phyloP scores from a whole-genome alignment of 2,329 filamentous ascomycete genomes.

The Aspergillus caelatus region DNA sequence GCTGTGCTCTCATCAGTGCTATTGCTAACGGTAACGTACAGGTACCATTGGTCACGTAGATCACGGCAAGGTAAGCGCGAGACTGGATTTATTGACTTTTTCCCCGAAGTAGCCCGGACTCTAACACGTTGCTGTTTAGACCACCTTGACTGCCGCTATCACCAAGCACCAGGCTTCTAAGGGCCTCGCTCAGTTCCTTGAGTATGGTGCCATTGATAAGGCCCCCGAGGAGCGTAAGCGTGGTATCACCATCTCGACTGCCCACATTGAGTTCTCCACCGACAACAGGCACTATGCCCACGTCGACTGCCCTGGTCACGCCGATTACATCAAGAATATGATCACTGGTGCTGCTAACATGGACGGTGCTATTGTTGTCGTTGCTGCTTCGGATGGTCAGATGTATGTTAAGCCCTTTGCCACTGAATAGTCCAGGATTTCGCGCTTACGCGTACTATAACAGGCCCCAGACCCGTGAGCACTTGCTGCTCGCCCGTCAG shows the following conservation, averaged over 20 bases:
- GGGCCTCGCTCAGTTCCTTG: conserved; percentile 90
- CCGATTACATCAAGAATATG: conserved; percentile 99
- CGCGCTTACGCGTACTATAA: conserved; percentile 24
- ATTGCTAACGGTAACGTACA: conserved; percentile 35
- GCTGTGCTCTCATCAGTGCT: background rate
- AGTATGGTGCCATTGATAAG: conserved; percentile 98
- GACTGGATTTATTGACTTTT: conserved; percentile 5
- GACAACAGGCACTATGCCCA: conserved; percentile 96
- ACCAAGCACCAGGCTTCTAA: conserved; percentile 97
- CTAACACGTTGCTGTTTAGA: conserved; percentile 58
- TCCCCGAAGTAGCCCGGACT: conserved; percentile 11
- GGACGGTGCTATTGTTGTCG: conserved; percentile 98
- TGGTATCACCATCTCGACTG: conserved; percentile 98
- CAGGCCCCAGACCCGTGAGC: conserved; percentile 93
- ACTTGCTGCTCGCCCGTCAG: conserved; percentile 95
- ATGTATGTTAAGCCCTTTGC: conserved; percentile 60
- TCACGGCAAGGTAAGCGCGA: conserved; percentile 83
- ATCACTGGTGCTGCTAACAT: conserved; percentile 99
- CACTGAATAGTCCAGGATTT: background rate
- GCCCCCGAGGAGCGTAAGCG: conserved; percentile 99
- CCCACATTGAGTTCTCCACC: conserved; percentile 98
- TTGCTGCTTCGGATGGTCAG: conserved; percentile 96
- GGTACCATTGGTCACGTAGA: conserved; percentile 99
- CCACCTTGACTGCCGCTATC: conserved; percentile 96
- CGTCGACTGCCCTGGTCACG: conserved; percentile 99